Percentiles rank a stretch among this genome's conserved stretches.
Conservation (phyloP, 208 protist genomes). For the Acanthamoeba comandoni region DNA sequence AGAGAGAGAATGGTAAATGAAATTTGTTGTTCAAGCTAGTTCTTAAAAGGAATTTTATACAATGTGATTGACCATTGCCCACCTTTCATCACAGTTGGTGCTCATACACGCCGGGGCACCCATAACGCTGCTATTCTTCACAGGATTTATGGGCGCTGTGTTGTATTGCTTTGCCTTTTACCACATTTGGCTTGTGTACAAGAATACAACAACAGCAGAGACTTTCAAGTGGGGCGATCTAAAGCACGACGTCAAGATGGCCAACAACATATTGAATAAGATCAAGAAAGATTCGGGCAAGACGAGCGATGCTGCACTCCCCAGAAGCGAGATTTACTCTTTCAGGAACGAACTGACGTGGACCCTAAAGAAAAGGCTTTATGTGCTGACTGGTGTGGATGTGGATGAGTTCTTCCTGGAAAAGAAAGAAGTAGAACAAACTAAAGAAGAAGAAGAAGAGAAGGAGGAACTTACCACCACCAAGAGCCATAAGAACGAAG, state of each 20-base stretch:
- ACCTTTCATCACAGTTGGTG: not conserved
- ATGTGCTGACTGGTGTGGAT: not conserved
- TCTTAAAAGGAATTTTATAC: not conserved
- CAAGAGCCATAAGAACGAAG: conserved; percentile 4
- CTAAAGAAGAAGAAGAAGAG: not conserved
- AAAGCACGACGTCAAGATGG: conserved; percentile 40
- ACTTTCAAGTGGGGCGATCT: conserved; percentile 67
- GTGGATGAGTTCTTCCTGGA: not conserved
- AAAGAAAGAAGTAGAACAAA: conserved; percentile 1
- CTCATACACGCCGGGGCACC: conserved; percentile 13
- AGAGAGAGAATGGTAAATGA: not conserved
- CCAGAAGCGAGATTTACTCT: conserved; percentile 4
- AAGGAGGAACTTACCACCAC: too few relatives aligned
- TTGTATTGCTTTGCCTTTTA: conserved; percentile 43
- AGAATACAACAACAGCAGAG: conserved; percentile 52
- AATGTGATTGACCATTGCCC: not conserved
- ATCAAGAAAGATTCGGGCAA: conserved; percentile 17
- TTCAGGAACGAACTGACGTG: conserved; percentile 16
- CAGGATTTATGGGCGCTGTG: conserved; percentile 24
- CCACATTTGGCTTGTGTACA: conserved; percentile 25
- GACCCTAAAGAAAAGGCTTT: conserved; percentile 10
- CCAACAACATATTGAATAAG: conserved; percentile 26
- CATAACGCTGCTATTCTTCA: conserved; percentile 39
- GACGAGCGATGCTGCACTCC: too few relatives aligned
- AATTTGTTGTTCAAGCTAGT: not conserved